phyloP scores from a whole-genome alignment of 2,329 filamentous ascomycete species.

The Colletotrichum lupini region DNA sequence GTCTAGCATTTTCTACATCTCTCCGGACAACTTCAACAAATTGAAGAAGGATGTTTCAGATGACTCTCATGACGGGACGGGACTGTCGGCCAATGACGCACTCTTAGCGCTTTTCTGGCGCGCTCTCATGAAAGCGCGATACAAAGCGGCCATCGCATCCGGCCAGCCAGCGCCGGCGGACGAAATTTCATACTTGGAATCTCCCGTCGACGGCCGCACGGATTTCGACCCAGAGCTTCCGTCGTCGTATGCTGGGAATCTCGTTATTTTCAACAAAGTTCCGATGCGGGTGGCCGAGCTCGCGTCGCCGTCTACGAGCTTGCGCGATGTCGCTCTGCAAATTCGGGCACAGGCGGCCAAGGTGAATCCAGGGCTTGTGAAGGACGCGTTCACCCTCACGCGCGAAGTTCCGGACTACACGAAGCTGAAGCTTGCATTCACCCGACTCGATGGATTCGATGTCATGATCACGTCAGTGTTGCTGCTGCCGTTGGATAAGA shows the following conservation, averaged over 20 bases:
- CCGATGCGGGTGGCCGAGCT: constrained; percentile 40
- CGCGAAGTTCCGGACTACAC: constrained; percentile 42
- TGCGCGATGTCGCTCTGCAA: constrained; percentile 39
- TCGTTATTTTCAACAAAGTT: constrained; percentile 43
- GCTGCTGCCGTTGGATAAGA: constrained; percentile 41
- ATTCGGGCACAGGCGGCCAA: constrained; percentile 41
- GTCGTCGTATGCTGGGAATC: constrained; percentile 43
- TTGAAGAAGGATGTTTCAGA: constrained; percentile 44
- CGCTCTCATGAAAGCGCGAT: constrained; percentile 46
- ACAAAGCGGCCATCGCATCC: constrained; percentile 43
- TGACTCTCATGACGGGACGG: constrained; percentile 40
- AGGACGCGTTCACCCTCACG: constrained; percentile 43
- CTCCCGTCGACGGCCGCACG: constrained; percentile 45
- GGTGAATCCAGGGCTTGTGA: constrained; percentile 41
- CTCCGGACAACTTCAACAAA: constrained; percentile 37
- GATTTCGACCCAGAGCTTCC: constrained; percentile 44
- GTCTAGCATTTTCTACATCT: constrained; percentile 19
- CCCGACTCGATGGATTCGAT: constrained; percentile 42
- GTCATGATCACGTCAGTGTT: constrained; percentile 46
- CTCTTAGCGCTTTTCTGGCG: constrained; percentile 54
- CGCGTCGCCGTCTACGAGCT: constrained; percentile 42
- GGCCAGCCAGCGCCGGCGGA: constrained; percentile 37
- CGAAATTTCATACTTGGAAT: constrained; percentile 46
- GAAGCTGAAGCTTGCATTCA: constrained; percentile 40
- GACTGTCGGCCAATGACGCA: constrained; percentile 49